Evolutionary conservation across 1,139 yeast species (phyloP).

Genomic region (Trichomonascaceae sp.): DNA sequence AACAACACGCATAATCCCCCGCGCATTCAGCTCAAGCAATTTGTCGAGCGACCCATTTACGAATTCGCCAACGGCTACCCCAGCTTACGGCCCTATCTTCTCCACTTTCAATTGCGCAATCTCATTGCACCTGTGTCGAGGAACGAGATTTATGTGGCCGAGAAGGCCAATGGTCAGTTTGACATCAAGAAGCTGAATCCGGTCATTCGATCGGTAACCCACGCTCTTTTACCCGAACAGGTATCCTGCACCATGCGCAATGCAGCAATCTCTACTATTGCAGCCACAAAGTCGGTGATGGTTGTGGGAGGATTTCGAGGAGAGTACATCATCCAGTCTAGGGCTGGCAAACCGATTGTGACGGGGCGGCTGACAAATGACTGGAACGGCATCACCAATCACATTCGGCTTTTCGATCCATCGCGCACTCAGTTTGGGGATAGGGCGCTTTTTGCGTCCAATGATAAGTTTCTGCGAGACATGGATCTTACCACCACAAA

Average conservation of each 20-base stretch:
- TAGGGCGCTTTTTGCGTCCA: slow-evolving; percentile 33
- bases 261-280: slow-evolving; percentile 36
- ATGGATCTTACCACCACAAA: slow-evolving; percentile 27
- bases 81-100: slow-evolving; percentile 35
- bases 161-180: slow-evolving; percentile 11
- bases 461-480: slow-evolving; percentile 34
- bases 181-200: not conserved
- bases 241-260: not conserved
- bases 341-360: slow-evolving; percentile 21
- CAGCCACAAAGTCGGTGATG: slow-evolving; percentile 32
- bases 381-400: slow-evolving; percentile 44
- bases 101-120: slow-evolving; percentile 47
- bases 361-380: slow-evolving; percentile 31
- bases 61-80: slow-evolving; percentile 12
- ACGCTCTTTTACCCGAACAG: not conserved
- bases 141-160: slow-evolving; percentile 26
- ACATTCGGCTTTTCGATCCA: slow-evolving; percentile 26
- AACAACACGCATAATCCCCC: not conserved
- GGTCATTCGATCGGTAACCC: not conserved
- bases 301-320: slow-evolving; percentile 49
- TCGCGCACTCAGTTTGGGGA: no score
- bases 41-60: not conserved
- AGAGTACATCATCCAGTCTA: slow-evolving; percentile 29
- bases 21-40: not conserved
- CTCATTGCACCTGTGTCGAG: slow-evolving; percentile 33